These are phyloP conservation scores for Straminergon stramineum DNA, from an alignment of 225 moss, liverwort and hornwort genomes.

Conservation along the genomic window DNA sequence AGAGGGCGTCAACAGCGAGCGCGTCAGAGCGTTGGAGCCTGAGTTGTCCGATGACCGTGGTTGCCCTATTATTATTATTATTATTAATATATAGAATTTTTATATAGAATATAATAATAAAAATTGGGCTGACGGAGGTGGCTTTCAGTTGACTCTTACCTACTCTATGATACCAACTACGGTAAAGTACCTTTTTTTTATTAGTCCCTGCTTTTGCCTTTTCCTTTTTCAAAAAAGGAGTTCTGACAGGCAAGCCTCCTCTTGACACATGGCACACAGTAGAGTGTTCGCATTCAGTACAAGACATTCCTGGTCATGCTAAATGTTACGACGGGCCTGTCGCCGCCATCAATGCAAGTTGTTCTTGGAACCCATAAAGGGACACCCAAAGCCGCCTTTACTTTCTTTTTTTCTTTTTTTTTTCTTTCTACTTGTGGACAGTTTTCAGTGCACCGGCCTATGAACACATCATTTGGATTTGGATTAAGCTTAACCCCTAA, in stretches of 20 bases:
- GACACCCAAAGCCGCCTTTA: neutral
- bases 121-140: neutral
- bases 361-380: neutral
- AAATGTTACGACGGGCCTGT: neutral
- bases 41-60: neutral
- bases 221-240: neutral
- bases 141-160: neutral
- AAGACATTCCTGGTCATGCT: neutral
- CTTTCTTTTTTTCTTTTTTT: neutral
- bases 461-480: neutral
- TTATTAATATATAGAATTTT: neutral
- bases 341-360: neutral
- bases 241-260: neutral
- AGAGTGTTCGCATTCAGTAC: neutral
- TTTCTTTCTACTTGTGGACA: too few species aligned
- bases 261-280: neutral
- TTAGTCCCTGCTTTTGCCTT: neutral
- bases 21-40: neutral
- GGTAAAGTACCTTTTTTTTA: neutral
- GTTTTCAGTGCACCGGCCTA: neutral
- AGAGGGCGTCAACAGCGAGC: neutral
- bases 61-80: neutral
- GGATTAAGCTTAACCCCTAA: too few species aligned
- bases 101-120: neutral
- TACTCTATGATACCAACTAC: neutral